Conservation (phyloP, 2,329 filamentous ascomycete species). For the Aspergillus sp. region DNA sequence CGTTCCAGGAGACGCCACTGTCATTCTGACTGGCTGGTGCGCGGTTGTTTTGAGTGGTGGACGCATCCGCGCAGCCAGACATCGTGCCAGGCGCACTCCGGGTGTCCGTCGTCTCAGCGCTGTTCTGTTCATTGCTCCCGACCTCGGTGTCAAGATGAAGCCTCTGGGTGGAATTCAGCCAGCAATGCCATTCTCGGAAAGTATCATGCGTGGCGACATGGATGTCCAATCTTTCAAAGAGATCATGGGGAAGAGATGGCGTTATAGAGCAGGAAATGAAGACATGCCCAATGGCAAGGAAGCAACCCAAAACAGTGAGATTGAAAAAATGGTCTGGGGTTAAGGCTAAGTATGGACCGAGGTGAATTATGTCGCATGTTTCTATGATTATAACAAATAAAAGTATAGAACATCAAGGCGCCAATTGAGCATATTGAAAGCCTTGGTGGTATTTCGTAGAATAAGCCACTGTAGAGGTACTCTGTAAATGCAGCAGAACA, state of each 20-base stretch:
- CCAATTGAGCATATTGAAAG: too few relatives aligned
- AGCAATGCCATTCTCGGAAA: background rate
- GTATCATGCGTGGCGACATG: background rate
- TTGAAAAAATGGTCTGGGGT: background rate
- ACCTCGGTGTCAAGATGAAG: background rate
- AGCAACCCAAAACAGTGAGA: conserved; percentile 1
- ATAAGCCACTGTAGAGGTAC: too few relatives aligned
- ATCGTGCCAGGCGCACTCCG: conserved; percentile 2
- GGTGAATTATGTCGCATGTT: too few relatives aligned
- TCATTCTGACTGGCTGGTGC: conserved; percentile 5
- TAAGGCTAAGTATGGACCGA: background rate
- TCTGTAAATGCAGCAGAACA: too few relatives aligned
- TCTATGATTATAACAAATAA: too few relatives aligned
- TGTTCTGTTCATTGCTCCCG: conserved; percentile 3
- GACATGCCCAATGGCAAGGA: conserved; percentile 2
- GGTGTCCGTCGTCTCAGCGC: conserved; percentile 3
- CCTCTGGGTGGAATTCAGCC: background rate
- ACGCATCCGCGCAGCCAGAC: conserved; percentile 1
- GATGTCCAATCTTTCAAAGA: conserved; percentile 3
- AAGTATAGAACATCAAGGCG: too few relatives aligned
- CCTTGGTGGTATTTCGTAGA: too few relatives aligned
- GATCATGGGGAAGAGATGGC: conserved; percentile 4
- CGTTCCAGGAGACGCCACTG: conserved; percentile 1
- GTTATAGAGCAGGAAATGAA: conserved; percentile 4
- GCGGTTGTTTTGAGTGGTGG: conserved; percentile 3